Conservation (phyloP, 768 basidiomycete species). For the Termitomyces sp. region DNA sequence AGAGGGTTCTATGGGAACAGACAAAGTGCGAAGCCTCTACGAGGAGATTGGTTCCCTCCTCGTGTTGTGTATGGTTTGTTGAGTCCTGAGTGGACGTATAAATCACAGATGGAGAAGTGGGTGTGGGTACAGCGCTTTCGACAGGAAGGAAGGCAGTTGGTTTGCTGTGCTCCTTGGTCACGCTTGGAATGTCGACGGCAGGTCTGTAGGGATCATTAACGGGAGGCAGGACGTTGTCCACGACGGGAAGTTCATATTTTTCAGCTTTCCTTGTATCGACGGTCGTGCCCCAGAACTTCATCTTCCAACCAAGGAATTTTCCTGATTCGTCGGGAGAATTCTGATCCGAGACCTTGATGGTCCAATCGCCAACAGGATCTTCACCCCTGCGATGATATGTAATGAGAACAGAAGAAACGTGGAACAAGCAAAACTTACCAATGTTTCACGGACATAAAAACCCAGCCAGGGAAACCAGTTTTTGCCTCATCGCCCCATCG, state of each 20-base stretch:
- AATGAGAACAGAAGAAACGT: conserved; percentile 21
- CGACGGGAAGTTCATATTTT: conserved; percentile 57
- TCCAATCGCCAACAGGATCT: conserved; percentile 90
- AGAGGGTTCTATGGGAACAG: conserved; percentile 80
- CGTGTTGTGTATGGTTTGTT: not conserved
- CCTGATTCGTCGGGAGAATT: conserved; percentile 50
- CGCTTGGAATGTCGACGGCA: conserved; percentile 29
- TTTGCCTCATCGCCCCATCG: conserved; percentile 62
- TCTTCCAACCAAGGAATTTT: conserved; percentile 85
- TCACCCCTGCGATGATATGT: conserved; percentile 80
- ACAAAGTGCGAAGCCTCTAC: conserved; percentile 67
- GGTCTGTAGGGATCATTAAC: conserved; percentile 38
- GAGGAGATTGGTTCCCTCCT: conserved; percentile 70
- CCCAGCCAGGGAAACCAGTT: conserved; percentile 87
- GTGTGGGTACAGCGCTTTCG: conserved; percentile 59
- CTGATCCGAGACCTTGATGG: conserved; percentile 81
- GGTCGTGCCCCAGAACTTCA: conserved; percentile 88
- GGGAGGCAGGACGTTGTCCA: conserved; percentile 49
- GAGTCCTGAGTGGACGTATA: conserved; percentile 35
- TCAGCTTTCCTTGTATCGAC: conserved; percentile 67
- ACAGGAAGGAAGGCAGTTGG: conserved; percentile 83
- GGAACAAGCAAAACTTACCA: conserved; percentile 56
- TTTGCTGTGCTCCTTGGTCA: conserved; percentile 68
- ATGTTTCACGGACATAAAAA: conserved; percentile 96
- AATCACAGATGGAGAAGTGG: conserved; percentile 3